Evolutionary conservation across 208 protist species (phyloP).

Genomic region (Acanthamoeba triangularis): DNA sequence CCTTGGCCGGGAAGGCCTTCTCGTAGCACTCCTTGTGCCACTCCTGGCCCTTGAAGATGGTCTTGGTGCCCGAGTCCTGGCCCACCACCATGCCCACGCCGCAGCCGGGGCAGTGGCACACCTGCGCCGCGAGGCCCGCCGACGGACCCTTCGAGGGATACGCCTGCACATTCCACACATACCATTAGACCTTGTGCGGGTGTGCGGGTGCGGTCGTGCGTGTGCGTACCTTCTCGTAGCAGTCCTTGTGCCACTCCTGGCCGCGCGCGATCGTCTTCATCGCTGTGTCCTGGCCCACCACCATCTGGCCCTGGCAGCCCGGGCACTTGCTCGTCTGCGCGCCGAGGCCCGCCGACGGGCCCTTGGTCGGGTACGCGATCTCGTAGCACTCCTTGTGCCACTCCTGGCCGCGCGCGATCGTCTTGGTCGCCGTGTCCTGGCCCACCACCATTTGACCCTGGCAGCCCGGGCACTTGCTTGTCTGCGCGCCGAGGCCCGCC

Average conservation of each 20-base stretch:
- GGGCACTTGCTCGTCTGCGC: slow-evolving; percentile 26
- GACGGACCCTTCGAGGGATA: slow-evolving; percentile 2
- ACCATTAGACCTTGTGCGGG: too few relatives aligned
- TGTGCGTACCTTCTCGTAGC: slow-evolving; percentile 21
- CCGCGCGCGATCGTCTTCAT: slow-evolving; percentile 33
- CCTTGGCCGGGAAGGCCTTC: slow-evolving; percentile 9
- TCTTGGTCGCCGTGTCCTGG: slow-evolving; percentile 44
- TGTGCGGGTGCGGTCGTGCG: too few relatives aligned
- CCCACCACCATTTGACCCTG: slow-evolving; percentile 41
- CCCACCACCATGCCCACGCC: slow-evolving; percentile 8
- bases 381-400: slow-evolving; percentile 70
- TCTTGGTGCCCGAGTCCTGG: slow-evolving; percentile 60
- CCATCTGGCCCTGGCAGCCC: not conserved
- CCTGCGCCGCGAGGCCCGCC: slow-evolving; percentile 20
- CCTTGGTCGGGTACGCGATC: slow-evolving; percentile 2
- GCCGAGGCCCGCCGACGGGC: slow-evolving; percentile 9
- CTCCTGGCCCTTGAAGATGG: slow-evolving; percentile 35
- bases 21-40: slow-evolving; percentile 65
- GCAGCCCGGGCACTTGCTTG: slow-evolving; percentile 27
- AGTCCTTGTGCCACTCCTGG: slow-evolving; percentile 69
- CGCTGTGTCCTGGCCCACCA: slow-evolving; percentile 41
- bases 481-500: slow-evolving; percentile 23
- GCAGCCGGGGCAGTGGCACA: slow-evolving; percentile 41
- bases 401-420: slow-evolving; percentile 54
- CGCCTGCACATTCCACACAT: not conserved